Conservation (phyloP, 2,329 filamentous ascomycete genomes). For the Ilyonectria robusta region DNA sequence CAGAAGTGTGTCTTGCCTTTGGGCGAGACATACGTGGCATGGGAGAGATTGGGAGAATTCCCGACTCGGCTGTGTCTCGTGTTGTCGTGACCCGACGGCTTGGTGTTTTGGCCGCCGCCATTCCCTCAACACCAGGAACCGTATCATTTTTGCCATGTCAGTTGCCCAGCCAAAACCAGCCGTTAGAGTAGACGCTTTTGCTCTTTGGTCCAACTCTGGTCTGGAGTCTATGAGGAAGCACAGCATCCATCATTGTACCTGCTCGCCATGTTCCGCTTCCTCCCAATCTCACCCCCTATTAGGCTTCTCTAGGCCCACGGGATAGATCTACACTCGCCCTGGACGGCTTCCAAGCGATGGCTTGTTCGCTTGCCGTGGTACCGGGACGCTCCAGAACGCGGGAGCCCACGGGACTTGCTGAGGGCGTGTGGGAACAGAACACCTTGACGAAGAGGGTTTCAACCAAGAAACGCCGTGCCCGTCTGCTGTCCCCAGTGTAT, state of each 20-base stretch:
- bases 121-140: background rate
- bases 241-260: background rate
- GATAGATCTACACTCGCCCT: background rate
- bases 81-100: conserved; percentile 3
- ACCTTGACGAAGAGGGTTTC: conserved; percentile 5
- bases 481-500: background rate
- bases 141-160: background rate
- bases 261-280: background rate
- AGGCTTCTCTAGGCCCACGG: background rate
- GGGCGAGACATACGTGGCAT: background rate
- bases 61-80: background rate
- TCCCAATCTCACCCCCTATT: background rate
- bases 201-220: background rate
- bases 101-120: conserved; percentile 5
- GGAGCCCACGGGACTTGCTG: conserved; percentile 13
- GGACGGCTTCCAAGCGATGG: background rate
- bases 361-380: conserved; percentile 15
- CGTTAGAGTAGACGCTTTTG: background rate
- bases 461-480: conserved; percentile 1
- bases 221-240: background rate
- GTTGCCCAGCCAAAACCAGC: background rate
- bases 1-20: background rate
- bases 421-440: conserved; percentile 6
- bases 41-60: background rate
- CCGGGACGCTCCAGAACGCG: conserved; percentile 21